phyloP scores from a whole-genome alignment of 2,329 filamentous ascomycete genomes.

The Simplicillium aogashimaense region DNA sequence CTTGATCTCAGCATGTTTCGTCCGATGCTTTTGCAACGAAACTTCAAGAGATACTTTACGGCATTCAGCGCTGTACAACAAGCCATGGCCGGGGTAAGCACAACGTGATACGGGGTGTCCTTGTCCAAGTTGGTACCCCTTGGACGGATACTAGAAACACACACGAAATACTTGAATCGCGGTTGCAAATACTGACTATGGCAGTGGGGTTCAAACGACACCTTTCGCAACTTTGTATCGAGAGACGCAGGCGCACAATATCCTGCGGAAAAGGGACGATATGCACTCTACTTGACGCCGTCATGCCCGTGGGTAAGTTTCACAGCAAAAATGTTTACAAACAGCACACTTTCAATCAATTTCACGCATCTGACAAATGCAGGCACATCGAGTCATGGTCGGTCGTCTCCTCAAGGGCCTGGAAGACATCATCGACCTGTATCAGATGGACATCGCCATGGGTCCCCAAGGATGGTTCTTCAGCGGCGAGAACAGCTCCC shows the following conservation, averaged over 20 bases:
- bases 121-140: too few relatives aligned
- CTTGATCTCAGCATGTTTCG: too few relatives aligned
- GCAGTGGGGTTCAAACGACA: slow-evolving; percentile 30
- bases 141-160: too few relatives aligned
- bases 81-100: too few relatives aligned
- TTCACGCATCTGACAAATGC: not conserved
- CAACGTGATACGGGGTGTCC: too few relatives aligned
- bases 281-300: slow-evolving; percentile 50
- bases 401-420: slow-evolving; percentile 64
- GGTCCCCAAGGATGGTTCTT: slow-evolving; percentile 45
- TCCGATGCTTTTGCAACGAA: too few relatives aligned
- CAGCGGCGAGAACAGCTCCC: slow-evolving; percentile 30
- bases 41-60: too few relatives aligned
- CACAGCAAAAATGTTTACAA: too few relatives aligned
- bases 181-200: too few relatives aligned
- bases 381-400: slow-evolving; percentile 66
- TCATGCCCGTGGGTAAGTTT: slow-evolving; percentile 50
- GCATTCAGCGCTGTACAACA: too few relatives aligned
- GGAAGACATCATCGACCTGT: slow-evolving; percentile 57
- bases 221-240: slow-evolving; percentile 47
- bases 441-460: slow-evolving; percentile 61
- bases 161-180: too few relatives aligned
- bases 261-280: slow-evolving; percentile 48
- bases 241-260: slow-evolving; percentile 39
- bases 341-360: not conserved